phyloP scores from a whole-genome alignment of 2,329 filamentous ascomycete species.

The Hymenoscyphus fructigenus region DNA sequence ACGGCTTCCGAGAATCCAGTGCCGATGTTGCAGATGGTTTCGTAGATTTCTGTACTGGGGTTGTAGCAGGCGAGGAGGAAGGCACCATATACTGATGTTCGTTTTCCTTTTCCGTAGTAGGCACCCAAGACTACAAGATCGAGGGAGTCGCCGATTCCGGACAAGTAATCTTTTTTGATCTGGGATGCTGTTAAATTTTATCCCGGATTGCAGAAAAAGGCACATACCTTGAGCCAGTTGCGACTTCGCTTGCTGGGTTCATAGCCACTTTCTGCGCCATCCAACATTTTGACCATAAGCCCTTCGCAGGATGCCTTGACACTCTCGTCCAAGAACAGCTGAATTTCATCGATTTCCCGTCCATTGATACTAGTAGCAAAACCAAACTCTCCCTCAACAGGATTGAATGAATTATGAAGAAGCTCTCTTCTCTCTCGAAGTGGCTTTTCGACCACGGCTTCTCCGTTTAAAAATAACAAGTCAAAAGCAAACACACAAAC shows the following conservation, averaged over 20 bases:
- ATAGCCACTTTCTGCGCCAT: constrained; percentile 88
- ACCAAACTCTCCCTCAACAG: constrained; percentile 84
- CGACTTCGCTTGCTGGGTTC: constrained; percentile 94
- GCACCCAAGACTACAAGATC: constrained; percentile 95
- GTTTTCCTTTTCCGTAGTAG: constrained; percentile 92
- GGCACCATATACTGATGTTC: constrained; percentile 91
- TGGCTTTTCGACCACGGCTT: constrained; percentile 82
- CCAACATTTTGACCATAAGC: constrained; percentile 99
- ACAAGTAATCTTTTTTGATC: constrained; percentile 98
- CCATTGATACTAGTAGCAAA: constrained; percentile 87
- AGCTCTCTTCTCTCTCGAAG: constrained; percentile 80
- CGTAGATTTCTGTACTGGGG: constrained; percentile 73
- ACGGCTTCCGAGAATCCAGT: constrained; percentile 95
- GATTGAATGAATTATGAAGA: constrained; percentile 69
- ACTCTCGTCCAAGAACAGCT: constrained; percentile 86
- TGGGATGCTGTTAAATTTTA: constrained; percentile 36
- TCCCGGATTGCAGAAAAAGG: not conserved
- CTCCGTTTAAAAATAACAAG: constrained; percentile 87
- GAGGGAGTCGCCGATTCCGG: constrained; percentile 89
- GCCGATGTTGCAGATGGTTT: constrained; percentile 97
- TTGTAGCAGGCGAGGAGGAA: constrained; percentile 97
- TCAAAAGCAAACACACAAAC: constrained; percentile 98
- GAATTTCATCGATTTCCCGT: constrained; percentile 89
- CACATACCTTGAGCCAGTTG: constrained; percentile 89
- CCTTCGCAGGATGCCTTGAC: constrained; percentile 96